These are phyloP conservation scores for Malbranchea zuffiana DNA, from an alignment of 2,329 filamentous ascomycete genomes.

Conservation along the genomic window DNA sequence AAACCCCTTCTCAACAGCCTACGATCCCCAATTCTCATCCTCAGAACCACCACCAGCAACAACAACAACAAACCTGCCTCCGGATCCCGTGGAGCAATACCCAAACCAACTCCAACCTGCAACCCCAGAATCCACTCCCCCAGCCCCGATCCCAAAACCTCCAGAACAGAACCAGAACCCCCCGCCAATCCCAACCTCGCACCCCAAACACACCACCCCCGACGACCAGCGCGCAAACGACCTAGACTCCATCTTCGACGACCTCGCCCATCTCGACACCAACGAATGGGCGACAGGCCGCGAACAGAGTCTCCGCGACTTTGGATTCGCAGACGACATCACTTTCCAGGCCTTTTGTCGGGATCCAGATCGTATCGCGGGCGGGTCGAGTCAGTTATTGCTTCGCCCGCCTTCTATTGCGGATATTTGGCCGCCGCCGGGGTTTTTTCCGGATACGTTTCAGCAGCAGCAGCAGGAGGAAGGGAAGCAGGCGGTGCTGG, in stretches of 20 bases:
- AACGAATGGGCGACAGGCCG: slow-evolving; percentile 22
- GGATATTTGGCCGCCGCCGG: slow-evolving; percentile 35
- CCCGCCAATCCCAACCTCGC: neutral
- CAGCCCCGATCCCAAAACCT: neutral
- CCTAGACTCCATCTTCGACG: slow-evolving; percentile 37
- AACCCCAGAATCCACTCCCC: slow-evolving; percentile 6
- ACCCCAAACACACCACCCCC: slow-evolving; percentile 7
- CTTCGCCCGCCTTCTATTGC: slow-evolving; percentile 31
- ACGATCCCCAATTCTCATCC: slow-evolving; percentile 1
- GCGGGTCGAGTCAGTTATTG: slow-evolving; percentile 21
- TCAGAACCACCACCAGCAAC: slow-evolving; percentile 1
- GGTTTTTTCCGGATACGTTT: slow-evolving; percentile 34
- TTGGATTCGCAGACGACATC: slow-evolving; percentile 5
- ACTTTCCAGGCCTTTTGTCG: slow-evolving; percentile 9
- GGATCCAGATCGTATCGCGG: slow-evolving; percentile 4
- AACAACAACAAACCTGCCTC: neutral
- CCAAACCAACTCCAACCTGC: slow-evolving; percentile 1
- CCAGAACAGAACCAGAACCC: neutral
- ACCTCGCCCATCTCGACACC: slow-evolving; percentile 36
- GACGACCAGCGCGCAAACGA: no score
- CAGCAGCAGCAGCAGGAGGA: slow-evolving; percentile 17
- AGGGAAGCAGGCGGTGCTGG: no score
- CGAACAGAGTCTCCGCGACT: slow-evolving; percentile 5
- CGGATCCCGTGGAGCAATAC: slow-evolving; percentile 2
- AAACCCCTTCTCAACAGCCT: neutral